Evolutionary conservation across 495 filamentous ascomycete species (phyloP).

Genomic region (Neurospora sp.): DNA sequence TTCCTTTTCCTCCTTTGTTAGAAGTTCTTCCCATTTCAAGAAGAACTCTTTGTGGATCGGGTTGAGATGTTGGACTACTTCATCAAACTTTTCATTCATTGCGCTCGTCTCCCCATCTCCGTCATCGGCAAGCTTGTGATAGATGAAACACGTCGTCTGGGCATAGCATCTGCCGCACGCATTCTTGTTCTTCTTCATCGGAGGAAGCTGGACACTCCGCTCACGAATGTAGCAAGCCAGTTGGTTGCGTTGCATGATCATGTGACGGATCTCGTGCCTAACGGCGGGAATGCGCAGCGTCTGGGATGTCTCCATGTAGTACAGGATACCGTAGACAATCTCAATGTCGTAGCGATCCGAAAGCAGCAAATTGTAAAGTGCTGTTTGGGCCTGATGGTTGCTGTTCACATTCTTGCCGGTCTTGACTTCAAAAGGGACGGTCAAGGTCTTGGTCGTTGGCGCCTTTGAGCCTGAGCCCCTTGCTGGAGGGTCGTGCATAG

Average conservation of each 20-base stretch:
- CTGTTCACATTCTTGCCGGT: constrained; percentile 73
- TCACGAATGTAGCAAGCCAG: constrained; percentile 77
- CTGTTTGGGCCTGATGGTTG: constrained; percentile 83
- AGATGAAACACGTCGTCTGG: constrained; percentile 79
- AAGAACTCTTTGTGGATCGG: constrained; percentile 72
- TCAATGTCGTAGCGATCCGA: constrained; percentile 94
- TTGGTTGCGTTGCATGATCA: constrained; percentile 93
- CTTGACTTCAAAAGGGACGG: constrained; percentile 90
- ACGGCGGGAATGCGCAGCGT: constrained; percentile 76
- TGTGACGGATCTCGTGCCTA: constrained; percentile 76
- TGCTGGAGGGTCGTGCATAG: constrained; percentile 48
- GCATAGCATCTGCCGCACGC: constrained; percentile 80
- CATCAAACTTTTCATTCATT: constrained; percentile 63
- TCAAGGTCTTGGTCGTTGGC: constrained; percentile 39
- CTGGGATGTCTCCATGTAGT: constrained; percentile 85
- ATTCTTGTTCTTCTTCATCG: constrained; percentile 70
- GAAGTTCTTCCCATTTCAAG: constrained; percentile 81
- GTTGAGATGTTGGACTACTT: constrained; percentile 62
- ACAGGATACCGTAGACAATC: constrained; percentile 77
- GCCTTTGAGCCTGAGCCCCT: constrained; percentile 36
- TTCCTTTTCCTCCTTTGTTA: constrained; percentile 90
- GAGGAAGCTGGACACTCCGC: constrained; percentile 61
- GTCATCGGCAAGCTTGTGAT: constrained; percentile 82
- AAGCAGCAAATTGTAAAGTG: constrained; percentile 83
- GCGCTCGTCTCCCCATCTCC: constrained; percentile 73